Percentiles rank a stretch among this genome's conserved stretches.
Evolutionary conservation across 805 yeast species (phyloP).

Genomic region (Wickerhamiella domercqiae): DNA sequence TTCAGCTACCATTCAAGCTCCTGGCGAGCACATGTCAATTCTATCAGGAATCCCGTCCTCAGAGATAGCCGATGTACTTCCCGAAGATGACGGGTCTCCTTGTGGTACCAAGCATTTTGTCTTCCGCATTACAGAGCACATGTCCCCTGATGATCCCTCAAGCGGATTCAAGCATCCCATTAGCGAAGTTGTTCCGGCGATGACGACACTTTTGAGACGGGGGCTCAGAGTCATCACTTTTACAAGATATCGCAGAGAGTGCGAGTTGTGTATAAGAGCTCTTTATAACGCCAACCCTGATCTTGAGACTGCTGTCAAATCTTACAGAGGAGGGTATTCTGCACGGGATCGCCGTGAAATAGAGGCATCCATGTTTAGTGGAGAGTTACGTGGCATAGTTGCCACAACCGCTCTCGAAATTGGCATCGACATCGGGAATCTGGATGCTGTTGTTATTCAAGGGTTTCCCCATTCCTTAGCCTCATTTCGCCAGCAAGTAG

Average conservation of each 20-base stretch:
- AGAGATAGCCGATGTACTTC: slow-evolving; percentile 3
- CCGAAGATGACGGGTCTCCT: slow-evolving; percentile 71
- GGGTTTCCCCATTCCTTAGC: slow-evolving; percentile 85
- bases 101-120: slow-evolving; percentile 59
- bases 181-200: slow-evolving; percentile 56
- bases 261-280: slow-evolving; percentile 79
- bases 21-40: slow-evolving; percentile 52
- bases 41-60: slow-evolving; percentile 44
- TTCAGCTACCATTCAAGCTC: slow-evolving; percentile 80
- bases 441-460: slow-evolving; percentile 82
- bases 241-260: slow-evolving; percentile 70
- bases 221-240: slow-evolving; percentile 76
- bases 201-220: slow-evolving; percentile 47
- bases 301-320: slow-evolving; percentile 22
- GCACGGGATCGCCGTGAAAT: slow-evolving; percentile 73
- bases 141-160: slow-evolving; percentile 41
- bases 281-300: slow-evolving; percentile 34
- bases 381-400: slow-evolving; percentile 68
- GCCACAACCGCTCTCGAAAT: slow-evolving; percentile 93
- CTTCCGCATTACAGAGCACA: slow-evolving; percentile 72
- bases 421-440: slow-evolving; percentile 86
- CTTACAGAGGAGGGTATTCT: slow-evolving; percentile 91
- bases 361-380: slow-evolving; percentile 81
- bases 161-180: slow-evolving; percentile 57
- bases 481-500: slow-evolving; percentile 88